Conservation (phyloP, 2,329 filamentous ascomycete species). For the Xylaria sp. region DNA sequence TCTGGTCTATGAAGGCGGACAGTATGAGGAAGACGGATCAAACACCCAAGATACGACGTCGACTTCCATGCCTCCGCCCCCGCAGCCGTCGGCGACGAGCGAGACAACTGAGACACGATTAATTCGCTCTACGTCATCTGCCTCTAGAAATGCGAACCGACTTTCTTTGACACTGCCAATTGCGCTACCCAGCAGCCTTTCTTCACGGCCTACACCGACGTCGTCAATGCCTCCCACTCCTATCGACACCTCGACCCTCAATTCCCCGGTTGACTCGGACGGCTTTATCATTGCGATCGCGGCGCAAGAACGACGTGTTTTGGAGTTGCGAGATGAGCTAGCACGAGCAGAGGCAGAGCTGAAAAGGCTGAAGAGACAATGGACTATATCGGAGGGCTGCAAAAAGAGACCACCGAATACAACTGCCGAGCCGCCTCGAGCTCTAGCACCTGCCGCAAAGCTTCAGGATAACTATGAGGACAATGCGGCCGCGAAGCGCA, state of each 20-base stretch:
- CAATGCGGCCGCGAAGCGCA: slow-evolving; percentile 54
- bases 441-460: slow-evolving; percentile 41
- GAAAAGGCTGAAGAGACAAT: slow-evolving; percentile 81
- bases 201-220: slow-evolving; percentile 63
- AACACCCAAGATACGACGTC: slow-evolving; percentile 44
- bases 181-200: slow-evolving; percentile 62
- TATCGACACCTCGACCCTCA: slow-evolving; percentile 55
- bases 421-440: slow-evolving; percentile 68
- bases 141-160: slow-evolving; percentile 66
- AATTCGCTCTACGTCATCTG: slow-evolving; percentile 63
- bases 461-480: slow-evolving; percentile 52
- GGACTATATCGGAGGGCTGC: slow-evolving; percentile 79
- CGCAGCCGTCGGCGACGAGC: slow-evolving; percentile 48
- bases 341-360: slow-evolving; percentile 82
- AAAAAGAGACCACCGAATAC: slow-evolving; percentile 78
- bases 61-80: slow-evolving; percentile 53
- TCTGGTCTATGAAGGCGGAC: slow-evolving; percentile 33
- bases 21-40: slow-evolving; percentile 36
- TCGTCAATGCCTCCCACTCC: slow-evolving; percentile 64
- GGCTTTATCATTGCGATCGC: slow-evolving; percentile 90
- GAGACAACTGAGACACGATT: slow-evolving; percentile 58
- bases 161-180: slow-evolving; percentile 72
- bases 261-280: slow-evolving; percentile 65
- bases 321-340: slow-evolving; percentile 94
- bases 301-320: slow-evolving; percentile 87